Base-by-base conservation (phyloP, 345 rosid genomes). In the Geranium brycei region DNA sequence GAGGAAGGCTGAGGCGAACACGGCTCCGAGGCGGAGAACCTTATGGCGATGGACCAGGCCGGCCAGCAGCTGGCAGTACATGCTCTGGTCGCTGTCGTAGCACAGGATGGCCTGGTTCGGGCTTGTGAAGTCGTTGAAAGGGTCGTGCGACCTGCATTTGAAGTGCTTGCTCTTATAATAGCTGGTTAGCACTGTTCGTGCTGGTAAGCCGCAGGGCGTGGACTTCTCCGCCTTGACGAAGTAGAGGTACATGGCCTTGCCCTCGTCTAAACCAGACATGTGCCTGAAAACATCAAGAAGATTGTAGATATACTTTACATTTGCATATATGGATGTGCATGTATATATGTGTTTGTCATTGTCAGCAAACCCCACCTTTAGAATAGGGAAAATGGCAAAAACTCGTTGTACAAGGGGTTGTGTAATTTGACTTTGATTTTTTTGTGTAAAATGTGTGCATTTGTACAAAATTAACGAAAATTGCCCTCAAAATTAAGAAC, bases 141-240 rank as follows among this genome's bases (percentile, higher is more conserved):
- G 73, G 64, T 81, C 87, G 0, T 71, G 74, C 1, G 79, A 17
- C 66, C 86, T 78, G 60, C 74, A 72, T 74, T 75, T 83, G 76
- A 85, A 85, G 80, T 83, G 84, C 79, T 74, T 76, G 74, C 90
- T 85, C 71, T 77, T 82, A 79, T 85, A 82, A 82, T 76, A 85
- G 75, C 90, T 85, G 8, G 87, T 85, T 71, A 85, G 81, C 65
- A 83, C 91, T 4, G 91, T 62, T 10, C 91, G 85, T 51, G 83
- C 79, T 1, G 87, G 87, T 61, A 85, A 57, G 40, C 91, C 86
- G 62, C 87, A 63, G 17, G 84, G 84, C 14, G 87, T 81, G n/a
- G 80, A 76, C 82, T 57, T 76, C 64, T 83, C 91, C 7, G 83
- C 84, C 80, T 81, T 85, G 59, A 83, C 83, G 60, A 85, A 85